Conservation (phyloP, 352 stramenopile species). For the Phytophthora tentaculata region DNA sequence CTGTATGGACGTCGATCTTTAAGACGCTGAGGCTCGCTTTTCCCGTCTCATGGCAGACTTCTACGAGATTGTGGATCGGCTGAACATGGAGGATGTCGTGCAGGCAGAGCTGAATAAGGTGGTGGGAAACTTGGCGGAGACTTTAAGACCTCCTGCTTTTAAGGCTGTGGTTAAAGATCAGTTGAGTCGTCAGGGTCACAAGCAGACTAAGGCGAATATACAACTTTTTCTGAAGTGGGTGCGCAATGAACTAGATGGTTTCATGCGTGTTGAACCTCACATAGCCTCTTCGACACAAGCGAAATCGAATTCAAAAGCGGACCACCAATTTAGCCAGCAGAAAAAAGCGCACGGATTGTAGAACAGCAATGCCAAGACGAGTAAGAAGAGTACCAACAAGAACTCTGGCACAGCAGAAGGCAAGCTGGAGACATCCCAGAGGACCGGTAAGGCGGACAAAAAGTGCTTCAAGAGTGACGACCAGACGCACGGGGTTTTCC, state of each 20-base stretch:
- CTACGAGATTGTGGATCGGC: conserved; percentile 19
- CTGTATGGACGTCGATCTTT: conserved; percentile 5
- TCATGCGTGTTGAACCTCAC: conserved; percentile 13
- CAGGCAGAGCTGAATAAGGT: background rate
- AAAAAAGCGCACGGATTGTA: too few relatives aligned
- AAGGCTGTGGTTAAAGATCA: conserved; percentile 13
- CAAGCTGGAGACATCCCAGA: too few relatives aligned
- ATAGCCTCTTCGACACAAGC: background rate
- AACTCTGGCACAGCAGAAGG: too few relatives aligned
- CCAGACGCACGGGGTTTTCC: conserved; percentile 15
- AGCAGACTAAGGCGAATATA: conserved; percentile 1
- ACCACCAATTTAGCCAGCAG: too few relatives aligned
- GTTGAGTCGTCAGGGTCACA: conserved; percentile 10
- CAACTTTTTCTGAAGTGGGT: conserved; percentile 3
- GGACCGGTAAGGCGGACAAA: background rate
- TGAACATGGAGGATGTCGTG: conserved; percentile 24
- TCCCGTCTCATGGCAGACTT: conserved; percentile 5
- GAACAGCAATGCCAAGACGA: background rate
- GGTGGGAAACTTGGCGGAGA: background rate
- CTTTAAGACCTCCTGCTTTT: too few relatives aligned
- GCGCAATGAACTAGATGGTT: background rate
- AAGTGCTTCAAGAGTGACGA: conserved; percentile 21
- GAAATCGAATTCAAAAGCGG: background rate
- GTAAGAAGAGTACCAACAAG: background rate
- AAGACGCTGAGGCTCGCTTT: conserved; percentile 12